Evolutionary conservation across 345 rosid genomes (phyloP), one percentile per base, ranked within the genome.

Genomic region (Jatropha curcas): DNA sequence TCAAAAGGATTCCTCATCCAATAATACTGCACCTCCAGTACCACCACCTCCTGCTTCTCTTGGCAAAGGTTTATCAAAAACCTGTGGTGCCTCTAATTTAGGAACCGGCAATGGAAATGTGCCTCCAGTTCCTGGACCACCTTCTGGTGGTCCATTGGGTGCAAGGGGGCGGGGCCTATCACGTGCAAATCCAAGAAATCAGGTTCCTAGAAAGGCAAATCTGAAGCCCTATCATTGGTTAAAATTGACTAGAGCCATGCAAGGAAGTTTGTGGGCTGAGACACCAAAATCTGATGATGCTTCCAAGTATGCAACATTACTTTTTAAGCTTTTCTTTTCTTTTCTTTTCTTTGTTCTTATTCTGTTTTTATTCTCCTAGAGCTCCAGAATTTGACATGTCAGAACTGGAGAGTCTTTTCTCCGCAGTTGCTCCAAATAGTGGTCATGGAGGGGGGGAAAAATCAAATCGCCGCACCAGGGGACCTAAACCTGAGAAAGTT

Each of bases 251-350:
- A 89, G 95, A 79, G 97, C 88, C n/a, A 74, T 86, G 80, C 91
- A 86, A 78, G 97, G 97, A 77, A 92, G 95, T 78, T 71, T 92
- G 70, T 92, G 97, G 97, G 95, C 91, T 71, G 97, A 92, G 73
- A 72, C 90, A 39, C 97, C 89, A 68, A 89, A 84, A 80, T 79
- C 88, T 77, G 91, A 87, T 72, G 95, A 92, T 84, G 84, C 85
- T 76, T 85, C 86, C 75, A 85, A 80, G 97, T 92, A 84, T 53
- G 78, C 31, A 37, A 14, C 27, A 52, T 73, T 43, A 33, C 52
- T 60, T 55, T 60, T 45, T 68, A 28, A 64, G 34, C 58, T 27
- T 20, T 58, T 19, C 5, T 35, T 9, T 28, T 16, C 27, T 9
- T 1, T 41, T 41, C 11, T 41, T 41, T 7, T 8, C 43, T 66